phyloP scores from a whole-genome alignment of 192 early-diverging fungal genomes.

The Piromyces finnis region DNA sequence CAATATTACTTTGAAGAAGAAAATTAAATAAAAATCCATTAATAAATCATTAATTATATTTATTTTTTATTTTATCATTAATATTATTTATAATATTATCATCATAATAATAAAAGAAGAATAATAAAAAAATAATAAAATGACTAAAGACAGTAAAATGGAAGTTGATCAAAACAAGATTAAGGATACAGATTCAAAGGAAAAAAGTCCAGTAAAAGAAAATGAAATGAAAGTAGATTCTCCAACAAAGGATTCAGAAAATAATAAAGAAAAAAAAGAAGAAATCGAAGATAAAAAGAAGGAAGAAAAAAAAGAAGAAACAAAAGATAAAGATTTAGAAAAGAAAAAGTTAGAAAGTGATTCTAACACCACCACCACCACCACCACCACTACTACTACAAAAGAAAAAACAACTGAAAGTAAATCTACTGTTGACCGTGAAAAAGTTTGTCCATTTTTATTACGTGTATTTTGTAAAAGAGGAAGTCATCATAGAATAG shows the following conservation, averaged over 20 bases:
- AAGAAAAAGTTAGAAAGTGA: no score
- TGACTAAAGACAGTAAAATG: background rate
- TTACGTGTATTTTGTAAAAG: constrained; percentile 22
- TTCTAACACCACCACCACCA: no score
- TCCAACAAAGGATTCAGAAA: background rate
- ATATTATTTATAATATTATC: no score
- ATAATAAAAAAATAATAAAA: background rate
- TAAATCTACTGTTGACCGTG: background rate
- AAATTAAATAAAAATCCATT: no score
- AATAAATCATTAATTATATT: no score
- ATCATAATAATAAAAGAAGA: no score
- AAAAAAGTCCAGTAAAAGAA: background rate
- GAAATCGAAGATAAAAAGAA: no score
- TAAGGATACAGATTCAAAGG: background rate
- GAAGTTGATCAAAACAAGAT: background rate
- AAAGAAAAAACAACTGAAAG: background rate
- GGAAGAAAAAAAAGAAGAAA: background rate
- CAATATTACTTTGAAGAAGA: no score
- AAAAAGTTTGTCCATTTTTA: constrained; percentile 24
- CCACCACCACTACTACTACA: background rate
- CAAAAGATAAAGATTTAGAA: background rate
- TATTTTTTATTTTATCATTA: no score
- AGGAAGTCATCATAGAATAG: constrained; percentile 14
- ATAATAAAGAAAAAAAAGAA: background rate
- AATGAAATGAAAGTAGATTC: background rate